Conservation (phyloP, 1,139 yeast species). For the Insectozyma bohioensis region DNA sequence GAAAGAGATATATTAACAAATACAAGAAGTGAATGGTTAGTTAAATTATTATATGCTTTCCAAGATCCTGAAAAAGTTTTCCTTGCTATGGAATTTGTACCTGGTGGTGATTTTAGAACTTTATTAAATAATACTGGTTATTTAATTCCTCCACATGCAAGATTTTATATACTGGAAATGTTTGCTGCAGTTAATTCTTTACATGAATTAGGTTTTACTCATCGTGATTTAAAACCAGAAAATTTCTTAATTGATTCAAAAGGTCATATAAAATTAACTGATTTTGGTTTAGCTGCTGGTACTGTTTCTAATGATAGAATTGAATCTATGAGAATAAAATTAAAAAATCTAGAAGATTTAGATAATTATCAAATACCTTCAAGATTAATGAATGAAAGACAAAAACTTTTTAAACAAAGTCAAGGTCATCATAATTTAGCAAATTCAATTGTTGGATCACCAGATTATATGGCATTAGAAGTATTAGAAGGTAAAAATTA, state of each 20-base stretch:
- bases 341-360: conserved; percentile 72
- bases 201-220: conserved; percentile 94
- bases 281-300: conserved; percentile 97
- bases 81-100: conserved; percentile 98
- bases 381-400: conserved; percentile 82
- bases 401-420: conserved; percentile 74
- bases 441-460: conserved; percentile 94
- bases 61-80: conserved; percentile 90
- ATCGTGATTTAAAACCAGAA: conserved; percentile 96
- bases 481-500: conserved; percentile 92
- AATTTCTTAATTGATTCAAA: conserved; percentile 90
- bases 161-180: conserved; percentile 96
- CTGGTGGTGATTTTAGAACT: conserved; percentile 98
- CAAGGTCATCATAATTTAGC: conserved; percentile 73
- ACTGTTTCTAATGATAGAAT: conserved; percentile 90
- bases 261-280: conserved; percentile 96
- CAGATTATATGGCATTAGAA: conserved; percentile 98
- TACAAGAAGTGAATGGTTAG: conserved; percentile 95
- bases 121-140: conserved; percentile 90
- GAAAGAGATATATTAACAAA: conserved; percentile 96
- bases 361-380: conserved; percentile 69
- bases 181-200: conserved; percentile 90
- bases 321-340: conserved; percentile 85
- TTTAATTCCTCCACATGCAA: conserved; percentile 90
- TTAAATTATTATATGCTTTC: conserved; percentile 88